A percentile compares a stretch with the other conserved stretches of the same genome.
Conservation (phyloP, 768 basidiomycete species). For the Xerocomellus amylosporus region DNA sequence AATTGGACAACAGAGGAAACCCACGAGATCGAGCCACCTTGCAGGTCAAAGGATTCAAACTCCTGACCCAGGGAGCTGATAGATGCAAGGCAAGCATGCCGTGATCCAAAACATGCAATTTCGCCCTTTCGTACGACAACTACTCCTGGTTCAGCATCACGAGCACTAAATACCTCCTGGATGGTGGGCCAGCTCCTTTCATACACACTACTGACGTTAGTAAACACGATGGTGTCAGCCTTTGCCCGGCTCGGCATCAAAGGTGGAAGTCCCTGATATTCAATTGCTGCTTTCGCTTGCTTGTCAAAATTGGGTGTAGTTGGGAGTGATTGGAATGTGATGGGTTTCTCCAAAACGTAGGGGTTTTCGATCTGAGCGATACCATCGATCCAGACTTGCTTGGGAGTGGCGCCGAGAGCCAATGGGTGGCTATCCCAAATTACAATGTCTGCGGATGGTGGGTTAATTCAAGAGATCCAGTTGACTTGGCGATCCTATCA, state of each 20-base stretch:
- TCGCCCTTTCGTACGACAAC: slow-evolving; percentile 54
- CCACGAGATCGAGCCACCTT: slow-evolving; percentile 60
- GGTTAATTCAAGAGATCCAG: not conserved
- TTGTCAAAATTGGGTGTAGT: slow-evolving; percentile 60
- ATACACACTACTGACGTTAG: slow-evolving; percentile 57
- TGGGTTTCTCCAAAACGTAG: slow-evolving; percentile 51
- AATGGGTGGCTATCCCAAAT: slow-evolving; percentile 80
- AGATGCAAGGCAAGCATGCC: slow-evolving; percentile 23
- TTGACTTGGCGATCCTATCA: slow-evolving; percentile 16
- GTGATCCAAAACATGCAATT: slow-evolving; percentile 50
- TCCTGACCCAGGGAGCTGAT: slow-evolving; percentile 14
- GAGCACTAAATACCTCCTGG: slow-evolving; percentile 19
- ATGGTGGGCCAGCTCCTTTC: slow-evolving; percentile 31
- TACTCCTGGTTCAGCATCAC: slow-evolving; percentile 27
- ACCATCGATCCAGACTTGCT: slow-evolving; percentile 84
- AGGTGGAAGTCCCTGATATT: slow-evolving; percentile 72
- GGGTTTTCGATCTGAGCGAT: slow-evolving; percentile 62
- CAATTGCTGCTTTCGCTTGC: slow-evolving; percentile 55
- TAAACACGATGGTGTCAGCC: slow-evolving; percentile 53
- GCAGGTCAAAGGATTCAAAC: slow-evolving; percentile 51
- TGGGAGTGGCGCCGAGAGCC: slow-evolving; percentile 71
- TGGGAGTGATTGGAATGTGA: slow-evolving; percentile 49
- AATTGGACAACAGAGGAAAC: slow-evolving; percentile 19
- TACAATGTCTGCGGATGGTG: slow-evolving; percentile 51
- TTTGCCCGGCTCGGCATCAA: slow-evolving; percentile 42